Base-by-base conservation (phyloP, 2,329 filamentous ascomycete species). In the Lomentospora prolificans region DNA sequence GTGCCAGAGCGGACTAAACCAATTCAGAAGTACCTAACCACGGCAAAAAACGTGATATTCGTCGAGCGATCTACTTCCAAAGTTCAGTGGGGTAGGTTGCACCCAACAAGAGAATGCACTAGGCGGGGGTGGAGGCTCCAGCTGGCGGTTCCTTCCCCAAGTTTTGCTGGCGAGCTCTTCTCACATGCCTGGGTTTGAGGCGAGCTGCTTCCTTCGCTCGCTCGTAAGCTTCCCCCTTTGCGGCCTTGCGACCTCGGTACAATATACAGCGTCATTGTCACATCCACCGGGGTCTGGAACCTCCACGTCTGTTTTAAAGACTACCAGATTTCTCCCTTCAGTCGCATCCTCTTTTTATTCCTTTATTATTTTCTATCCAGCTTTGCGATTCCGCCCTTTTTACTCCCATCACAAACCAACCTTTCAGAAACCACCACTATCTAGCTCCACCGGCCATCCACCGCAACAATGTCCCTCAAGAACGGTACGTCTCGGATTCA, bases 391-490 rank as follows among this genome's bases (percentile, higher is more conserved):
- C 22, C 44, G 4, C 14, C 22, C 1, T 48, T 27, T 22, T 25
- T 19, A 25, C 22, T 5, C 24, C 17, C 22, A 14, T 22, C 12
- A 10, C 12, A 17, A 14, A n/a, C 14, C 44, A 22, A 9, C 19
- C 17, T 48, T n/a, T n/a, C n/a, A n/a, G n/a, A 48, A 22, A 10
- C 44, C 5, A 12, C 44, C 44, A 22, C 12, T 10, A 48, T 19
- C 44, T 25, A n/a, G 19, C 44, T 10, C 24, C 22, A 12, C 22
- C 17, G 24, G 12, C 22, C 44, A 46, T 19, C 41, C 44, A 48
- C 36, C 36, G 33, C 36, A 44, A 54, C 19, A 6, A 54, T 54
- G 52, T 54, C 52, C 46, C 52, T 54, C 52, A 54, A 54, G 52
- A 44, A 39, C 28, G 52, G 52, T 54, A 30, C 52, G 52, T 54